Evolutionary conservation across 805 yeast species (phyloP), one percentile per base, ranked within the genome.

Genomic region (Schizosaccharomyces japonicus): DNA sequence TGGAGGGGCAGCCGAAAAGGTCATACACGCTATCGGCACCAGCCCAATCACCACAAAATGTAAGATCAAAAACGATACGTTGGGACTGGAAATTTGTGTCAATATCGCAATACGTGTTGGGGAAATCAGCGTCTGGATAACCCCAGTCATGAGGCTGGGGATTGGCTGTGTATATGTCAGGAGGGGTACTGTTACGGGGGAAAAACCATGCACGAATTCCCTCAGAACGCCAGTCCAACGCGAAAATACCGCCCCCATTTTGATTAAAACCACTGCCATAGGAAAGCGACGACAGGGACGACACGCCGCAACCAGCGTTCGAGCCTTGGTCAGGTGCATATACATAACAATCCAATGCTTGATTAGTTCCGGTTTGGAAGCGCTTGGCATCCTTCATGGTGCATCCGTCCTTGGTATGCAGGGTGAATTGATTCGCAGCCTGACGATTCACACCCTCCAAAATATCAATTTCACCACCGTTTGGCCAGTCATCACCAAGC

Each of bases 1-100:
- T 19, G 23, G 27, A 17, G 8, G 42, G 28, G 23, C 42, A 36
- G 6, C 42, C 42, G 13, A 27, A 25, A 7, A 5, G 3, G 1
- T 25, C 3, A 1, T 5, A 19, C 17, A 6, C 17, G 3, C 15
- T 13, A 5, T 8, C 5, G 23, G 42, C 4, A 1, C 39, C 39
- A 6, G 47, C 47, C 47, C 47, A 45, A 23, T 45, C 47, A 25
- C 47, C 47, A 21, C 47, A 45, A 23, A 45, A 31, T 21, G 47
- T 31, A 7, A 45, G 39, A 32, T 45, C 33, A 23, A 45, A 28
- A 3, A 45, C 15, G 7, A 45, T 30, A 3, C 17, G 17, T 10
- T 45, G 47, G 5, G 15, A 4, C 11, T 11, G 7, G 26, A 45
- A 45, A 13, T 6, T 7, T 21, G 28, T 31, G n/a, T 19, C 27